A percentile compares a stretch with the other conserved stretches of the same genome.
These are phyloP conservation scores for Samsoniella hepiali DNA, from an alignment of 2,329 filamentous ascomycete genomes.

Conservation along the genomic window DNA sequence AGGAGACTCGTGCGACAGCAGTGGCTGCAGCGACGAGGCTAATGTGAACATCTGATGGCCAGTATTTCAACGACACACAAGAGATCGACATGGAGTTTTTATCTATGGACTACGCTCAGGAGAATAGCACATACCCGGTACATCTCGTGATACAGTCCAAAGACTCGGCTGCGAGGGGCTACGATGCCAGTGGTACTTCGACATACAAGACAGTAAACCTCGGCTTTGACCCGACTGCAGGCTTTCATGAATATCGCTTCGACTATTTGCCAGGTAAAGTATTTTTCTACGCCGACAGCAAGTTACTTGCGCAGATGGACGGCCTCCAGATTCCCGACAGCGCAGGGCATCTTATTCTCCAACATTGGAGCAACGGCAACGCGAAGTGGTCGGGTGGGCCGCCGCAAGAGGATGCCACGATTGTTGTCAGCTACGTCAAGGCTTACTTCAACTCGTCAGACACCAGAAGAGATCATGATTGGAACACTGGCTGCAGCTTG, in stretches of 20 bases:
- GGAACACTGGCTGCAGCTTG: conserved; percentile 23
- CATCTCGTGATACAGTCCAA: conserved; percentile 75
- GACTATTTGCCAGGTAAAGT: conserved; percentile 65
- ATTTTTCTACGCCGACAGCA: conserved; percentile 66
- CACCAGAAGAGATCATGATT: conserved; percentile 37
- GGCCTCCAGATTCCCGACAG: conserved; percentile 55
- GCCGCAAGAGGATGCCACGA: conserved; percentile 57
- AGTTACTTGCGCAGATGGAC: conserved; percentile 53
- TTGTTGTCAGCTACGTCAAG: conserved; percentile 68
- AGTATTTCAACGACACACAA: conserved; percentile 76
- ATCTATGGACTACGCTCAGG: conserved; percentile 57
- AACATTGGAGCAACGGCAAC: conserved; percentile 79
- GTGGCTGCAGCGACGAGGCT: not conserved
- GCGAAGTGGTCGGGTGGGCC: conserved; percentile 68
- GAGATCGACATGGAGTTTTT: conserved; percentile 82
- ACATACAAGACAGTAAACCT: conserved; percentile 58
- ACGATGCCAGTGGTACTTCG: conserved; percentile 57
- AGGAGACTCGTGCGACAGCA: conserved; percentile 10
- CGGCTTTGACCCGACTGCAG: conserved; percentile 61
- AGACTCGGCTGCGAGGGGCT: conserved; percentile 55
- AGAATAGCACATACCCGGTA: conserved; percentile 53
- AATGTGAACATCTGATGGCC: conserved; percentile 19
- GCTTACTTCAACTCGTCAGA: conserved; percentile 74
- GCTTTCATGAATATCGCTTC: conserved; percentile 76
- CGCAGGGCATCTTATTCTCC: conserved; percentile 65